phyloP scores from a whole-genome alignment of 352 stramenopile genomes.

The Elongisporangium undulatum region DNA sequence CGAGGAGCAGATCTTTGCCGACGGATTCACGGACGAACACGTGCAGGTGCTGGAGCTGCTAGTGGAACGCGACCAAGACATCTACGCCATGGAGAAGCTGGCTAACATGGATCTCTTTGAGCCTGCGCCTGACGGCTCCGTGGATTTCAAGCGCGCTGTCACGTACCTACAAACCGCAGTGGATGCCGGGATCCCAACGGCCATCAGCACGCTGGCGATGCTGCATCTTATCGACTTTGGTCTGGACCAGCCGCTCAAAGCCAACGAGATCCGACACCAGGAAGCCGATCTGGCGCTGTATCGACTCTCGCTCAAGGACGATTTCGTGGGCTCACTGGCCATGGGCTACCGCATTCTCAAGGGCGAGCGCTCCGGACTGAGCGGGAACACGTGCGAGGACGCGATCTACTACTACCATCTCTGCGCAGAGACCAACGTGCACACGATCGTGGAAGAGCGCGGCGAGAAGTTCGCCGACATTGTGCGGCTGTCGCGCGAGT shows the following conservation, averaged over 20 bases:
- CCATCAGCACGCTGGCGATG: slow-evolving; percentile 41
- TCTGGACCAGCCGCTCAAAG: slow-evolving; percentile 6
- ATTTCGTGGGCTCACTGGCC: slow-evolving; percentile 58
- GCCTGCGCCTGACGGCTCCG: slow-evolving; percentile 7
- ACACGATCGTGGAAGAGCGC: slow-evolving; percentile 42
- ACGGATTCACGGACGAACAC: slow-evolving; percentile 37
- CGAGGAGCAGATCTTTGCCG: slow-evolving; percentile 38
- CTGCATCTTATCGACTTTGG: slow-evolving; percentile 54
- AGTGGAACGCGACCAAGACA: slow-evolving; percentile 14
- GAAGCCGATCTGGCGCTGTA: slow-evolving; percentile 30
- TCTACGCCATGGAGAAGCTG: slow-evolving; percentile 53
- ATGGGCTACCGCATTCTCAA: slow-evolving; percentile 50
- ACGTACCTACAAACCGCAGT: slow-evolving; percentile 34
- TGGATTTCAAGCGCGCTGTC: slow-evolving; percentile 33
- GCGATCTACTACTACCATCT: slow-evolving; percentile 46
- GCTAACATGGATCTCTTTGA: slow-evolving; percentile 68
- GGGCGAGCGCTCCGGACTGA: slow-evolving; percentile 15
- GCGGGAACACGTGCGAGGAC: slow-evolving; percentile 23
- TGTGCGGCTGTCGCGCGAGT: slow-evolving; percentile 49
- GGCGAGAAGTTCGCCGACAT: slow-evolving; percentile 32
- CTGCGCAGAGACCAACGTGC: slow-evolving; percentile 53
- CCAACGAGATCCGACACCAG: slow-evolving; percentile 15
- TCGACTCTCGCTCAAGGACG: slow-evolving; percentile 21
- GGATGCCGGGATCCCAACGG: slow-evolving; percentile 33
- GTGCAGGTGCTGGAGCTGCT: slow-evolving; percentile 30